Evolutionary conservation across 352 stramenopile species (phyloP).

Genomic region (Globisporangium ultimum): DNA sequence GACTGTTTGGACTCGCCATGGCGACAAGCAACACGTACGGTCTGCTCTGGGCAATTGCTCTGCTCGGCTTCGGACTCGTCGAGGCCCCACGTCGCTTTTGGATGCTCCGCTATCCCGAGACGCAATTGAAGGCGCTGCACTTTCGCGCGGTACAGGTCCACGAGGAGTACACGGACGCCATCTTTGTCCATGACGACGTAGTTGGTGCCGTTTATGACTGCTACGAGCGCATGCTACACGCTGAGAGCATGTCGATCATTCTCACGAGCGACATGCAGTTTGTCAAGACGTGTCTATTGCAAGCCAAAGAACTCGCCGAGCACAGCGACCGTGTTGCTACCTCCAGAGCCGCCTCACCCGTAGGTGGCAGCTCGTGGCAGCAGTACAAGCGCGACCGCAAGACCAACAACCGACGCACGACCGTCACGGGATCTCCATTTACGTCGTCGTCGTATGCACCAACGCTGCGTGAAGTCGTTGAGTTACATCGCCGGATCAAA

Average conservation of each 20-base stretch:
- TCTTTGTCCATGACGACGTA: slow-evolving; percentile 60
- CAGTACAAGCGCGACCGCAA: slow-evolving; percentile 16
- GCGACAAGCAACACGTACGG: slow-evolving; percentile 17
- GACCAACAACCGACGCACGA: not conserved
- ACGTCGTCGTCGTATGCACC: slow-evolving; percentile 21
- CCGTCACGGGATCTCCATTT: slow-evolving; percentile 4
- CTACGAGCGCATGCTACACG: slow-evolving; percentile 46
- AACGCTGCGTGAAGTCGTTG: slow-evolving; percentile 37
- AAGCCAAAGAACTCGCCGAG: slow-evolving; percentile 32
- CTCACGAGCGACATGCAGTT: slow-evolving; percentile 67
- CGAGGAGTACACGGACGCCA: slow-evolving; percentile 58
- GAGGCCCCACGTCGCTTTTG: slow-evolving; percentile 56
- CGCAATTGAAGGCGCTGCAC: slow-evolving; percentile 36
- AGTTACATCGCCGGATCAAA: slow-evolving; percentile 46
- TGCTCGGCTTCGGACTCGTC: slow-evolving; percentile 63
- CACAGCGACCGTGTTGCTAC: slow-evolving; percentile 5
- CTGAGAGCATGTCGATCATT: slow-evolving; percentile 57
- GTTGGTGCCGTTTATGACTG: slow-evolving; percentile 27
- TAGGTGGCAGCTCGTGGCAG: slow-evolving; percentile 2
- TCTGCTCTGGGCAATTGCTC: slow-evolving; percentile 35
- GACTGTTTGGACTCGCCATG: not conserved
- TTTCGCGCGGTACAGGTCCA: slow-evolving; percentile 61
- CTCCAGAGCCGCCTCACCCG: not conserved
- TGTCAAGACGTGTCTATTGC: slow-evolving; percentile 41
- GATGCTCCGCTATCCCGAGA: slow-evolving; percentile 32